Evolutionary conservation across 441 rosid species (phyloP).

Genomic region (Gossypium lobatum): DNA sequence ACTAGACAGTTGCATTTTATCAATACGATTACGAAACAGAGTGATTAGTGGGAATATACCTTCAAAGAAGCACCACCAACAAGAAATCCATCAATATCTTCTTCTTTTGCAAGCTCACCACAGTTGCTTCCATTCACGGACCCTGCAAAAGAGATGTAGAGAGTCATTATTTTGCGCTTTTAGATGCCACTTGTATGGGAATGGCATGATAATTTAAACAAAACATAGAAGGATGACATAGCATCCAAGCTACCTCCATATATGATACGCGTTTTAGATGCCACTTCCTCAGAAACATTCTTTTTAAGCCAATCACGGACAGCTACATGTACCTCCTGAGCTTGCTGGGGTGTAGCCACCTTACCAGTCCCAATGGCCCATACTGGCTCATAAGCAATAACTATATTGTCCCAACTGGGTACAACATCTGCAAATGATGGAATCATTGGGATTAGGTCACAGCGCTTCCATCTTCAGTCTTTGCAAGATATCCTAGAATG

Average conservation of each 20-base stretch:
- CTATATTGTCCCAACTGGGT: slow-evolving; percentile 86
- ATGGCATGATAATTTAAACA: background rate
- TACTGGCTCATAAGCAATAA: slow-evolving; percentile 93
- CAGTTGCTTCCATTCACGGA: slow-evolving; percentile 90
- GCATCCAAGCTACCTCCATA: slow-evolving; percentile 72
- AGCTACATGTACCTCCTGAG: slow-evolving; percentile 92
- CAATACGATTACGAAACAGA: background rate
- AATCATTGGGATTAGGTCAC: background rate
- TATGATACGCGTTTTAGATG: slow-evolving; percentile 84
- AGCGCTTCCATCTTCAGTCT: background rate
- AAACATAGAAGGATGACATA: background rate
- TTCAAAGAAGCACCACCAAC: slow-evolving; percentile 98
- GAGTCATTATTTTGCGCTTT: slow-evolving; percentile 8
- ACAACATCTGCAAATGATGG: slow-evolving; percentile 51
- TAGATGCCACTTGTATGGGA: background rate
- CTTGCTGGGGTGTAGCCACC: slow-evolving; percentile 89
- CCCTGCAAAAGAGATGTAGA: slow-evolving; percentile 36
- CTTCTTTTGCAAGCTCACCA: slow-evolving; percentile 88
- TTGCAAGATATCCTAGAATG: background rate
- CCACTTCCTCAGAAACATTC: slow-evolving; percentile 79
- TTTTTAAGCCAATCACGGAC: slow-evolving; percentile 87
- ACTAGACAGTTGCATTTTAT: background rate
- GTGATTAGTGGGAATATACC: slow-evolving; percentile 31
- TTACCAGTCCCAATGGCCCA: slow-evolving; percentile 99
- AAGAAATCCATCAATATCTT: slow-evolving; percentile 96